Evolutionary conservation across 1,284 basidiomycete genomes (phyloP).

Genomic region (Microbotryomycetes sp.): DNA sequence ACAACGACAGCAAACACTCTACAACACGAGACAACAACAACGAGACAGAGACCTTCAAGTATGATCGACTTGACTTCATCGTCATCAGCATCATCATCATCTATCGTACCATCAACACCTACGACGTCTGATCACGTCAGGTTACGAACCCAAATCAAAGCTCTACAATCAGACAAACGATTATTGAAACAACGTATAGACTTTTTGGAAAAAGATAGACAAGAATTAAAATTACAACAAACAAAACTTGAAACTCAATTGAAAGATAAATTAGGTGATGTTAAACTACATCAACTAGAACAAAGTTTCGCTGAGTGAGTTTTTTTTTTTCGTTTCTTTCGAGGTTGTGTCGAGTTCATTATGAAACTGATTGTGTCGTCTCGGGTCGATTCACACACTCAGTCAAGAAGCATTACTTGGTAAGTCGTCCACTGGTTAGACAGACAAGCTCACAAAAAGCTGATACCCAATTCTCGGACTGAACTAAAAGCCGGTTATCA

Average conservation of each 20-base stretch:
- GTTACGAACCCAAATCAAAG: not conserved
- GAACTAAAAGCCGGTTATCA: conserved; percentile 19
- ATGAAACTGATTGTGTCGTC: not conserved
- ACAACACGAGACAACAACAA: not conserved
- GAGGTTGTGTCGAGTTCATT: not conserved
- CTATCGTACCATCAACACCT: not conserved
- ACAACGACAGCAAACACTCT: not conserved
- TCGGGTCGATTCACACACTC: not conserved
- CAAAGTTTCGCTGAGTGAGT: conserved; percentile 1
- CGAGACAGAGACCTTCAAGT: not conserved
- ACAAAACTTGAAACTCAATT: not conserved
- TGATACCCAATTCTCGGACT: too few species aligned
- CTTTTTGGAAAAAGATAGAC: not conserved
- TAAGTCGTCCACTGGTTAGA: too few species aligned
- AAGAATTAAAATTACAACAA: not conserved
- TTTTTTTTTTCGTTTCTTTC: not conserved
- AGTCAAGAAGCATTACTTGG: conserved; percentile 9
- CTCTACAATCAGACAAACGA: not conserved
- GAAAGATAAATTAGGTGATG: conserved; percentile 6
- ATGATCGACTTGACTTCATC: too few species aligned
- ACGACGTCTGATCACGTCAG: not conserved
- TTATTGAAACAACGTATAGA: not conserved
- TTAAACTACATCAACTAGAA: conserved; percentile 23
- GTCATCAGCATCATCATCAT: too few species aligned
- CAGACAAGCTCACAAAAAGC: too few species aligned